Evolutionary conservation across 2,329 filamentous ascomycete species (phyloP).

Genomic region (Colletotrichum sp.): DNA sequence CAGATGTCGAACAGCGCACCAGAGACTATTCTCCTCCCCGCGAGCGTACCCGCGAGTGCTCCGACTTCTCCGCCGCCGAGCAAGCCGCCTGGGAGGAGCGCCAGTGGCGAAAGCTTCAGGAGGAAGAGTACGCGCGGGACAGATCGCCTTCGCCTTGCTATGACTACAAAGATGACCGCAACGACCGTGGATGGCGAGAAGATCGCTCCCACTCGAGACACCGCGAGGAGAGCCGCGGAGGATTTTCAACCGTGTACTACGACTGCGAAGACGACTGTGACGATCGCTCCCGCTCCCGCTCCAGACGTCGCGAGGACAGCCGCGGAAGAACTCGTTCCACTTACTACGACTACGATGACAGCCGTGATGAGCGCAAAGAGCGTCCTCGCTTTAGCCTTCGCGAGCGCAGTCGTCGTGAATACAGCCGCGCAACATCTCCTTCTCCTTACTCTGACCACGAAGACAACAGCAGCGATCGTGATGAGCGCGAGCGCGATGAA

Average conservation of each 20-base stretch:
- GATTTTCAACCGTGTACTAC: neutral
- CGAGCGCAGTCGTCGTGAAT: neutral
- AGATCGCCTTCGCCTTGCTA: neutral
- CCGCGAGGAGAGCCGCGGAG: neutral
- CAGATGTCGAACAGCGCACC: neutral
- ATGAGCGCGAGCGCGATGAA: neutral
- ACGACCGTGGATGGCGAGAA: rapidly evolving
- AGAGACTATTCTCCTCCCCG: neutral
- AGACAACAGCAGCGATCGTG: neutral
- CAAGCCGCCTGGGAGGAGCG: neutral
- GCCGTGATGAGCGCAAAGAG: neutral
- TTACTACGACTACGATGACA: neutral
- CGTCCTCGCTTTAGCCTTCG: rapidly evolving
- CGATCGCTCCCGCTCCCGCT: neutral
- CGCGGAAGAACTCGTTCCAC: neutral
- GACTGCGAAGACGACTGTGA: neutral
- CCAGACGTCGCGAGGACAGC: neutral
- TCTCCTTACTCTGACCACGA: neutral
- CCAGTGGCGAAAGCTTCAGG: neutral
- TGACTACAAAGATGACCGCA: neutral
- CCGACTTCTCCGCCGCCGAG: neutral
- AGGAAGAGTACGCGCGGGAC: rapidly evolving
- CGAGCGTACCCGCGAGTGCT: neutral
- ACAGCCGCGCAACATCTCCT: neutral
- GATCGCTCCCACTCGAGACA: rapidly evolving